Percentiles rank a stretch among this genome's conserved stretches.
Evolutionary conservation across 2,329 filamentous ascomycete genomes (phyloP).

Genomic region (Leptographium lundbergii): DNA sequence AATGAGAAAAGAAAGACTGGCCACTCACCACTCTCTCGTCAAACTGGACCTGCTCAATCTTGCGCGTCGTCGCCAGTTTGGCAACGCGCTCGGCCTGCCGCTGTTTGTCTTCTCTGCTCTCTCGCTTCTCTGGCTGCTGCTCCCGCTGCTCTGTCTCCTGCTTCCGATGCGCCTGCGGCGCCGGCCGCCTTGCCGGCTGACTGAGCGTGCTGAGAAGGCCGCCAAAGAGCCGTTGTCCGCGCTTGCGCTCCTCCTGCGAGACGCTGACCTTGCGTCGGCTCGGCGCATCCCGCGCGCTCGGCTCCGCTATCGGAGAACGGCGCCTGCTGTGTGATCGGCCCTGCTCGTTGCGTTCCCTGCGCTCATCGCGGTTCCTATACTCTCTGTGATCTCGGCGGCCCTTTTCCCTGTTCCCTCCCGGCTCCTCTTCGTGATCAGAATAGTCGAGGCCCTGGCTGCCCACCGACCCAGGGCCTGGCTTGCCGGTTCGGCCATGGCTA

Average conservation of each 20-base stretch:
- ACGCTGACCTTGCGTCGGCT: conserved; percentile 18
- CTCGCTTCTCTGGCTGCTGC: neutral
- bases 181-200: conserved; percentile 39
- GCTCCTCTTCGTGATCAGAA: neutral
- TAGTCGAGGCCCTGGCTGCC: neutral
- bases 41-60: conserved; percentile 58
- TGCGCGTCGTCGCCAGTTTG: conserved; percentile 46
- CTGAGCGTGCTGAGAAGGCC: conserved; percentile 66
- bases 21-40: conserved; percentile 62
- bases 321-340: neutral
- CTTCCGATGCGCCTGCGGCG: conserved; percentile 53
- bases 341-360: neutral
- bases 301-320: neutral
- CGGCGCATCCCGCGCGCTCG: neutral
- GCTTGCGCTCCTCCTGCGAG: conserved; percentile 65
- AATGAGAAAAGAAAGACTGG: conserved; percentile 1
- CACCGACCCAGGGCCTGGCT: neutral
- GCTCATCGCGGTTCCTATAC: neutral
- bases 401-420: neutral
- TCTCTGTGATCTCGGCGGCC: neutral
- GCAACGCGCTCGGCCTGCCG: conserved; percentile 53
- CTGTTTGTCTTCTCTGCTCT: conserved; percentile 50
- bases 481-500: neutral
- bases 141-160: conserved; percentile 65
- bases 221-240: conserved; percentile 77